Conservation (phyloP, 495 filamentous ascomycete genomes). For the Trichoderma parareesei region DNA sequence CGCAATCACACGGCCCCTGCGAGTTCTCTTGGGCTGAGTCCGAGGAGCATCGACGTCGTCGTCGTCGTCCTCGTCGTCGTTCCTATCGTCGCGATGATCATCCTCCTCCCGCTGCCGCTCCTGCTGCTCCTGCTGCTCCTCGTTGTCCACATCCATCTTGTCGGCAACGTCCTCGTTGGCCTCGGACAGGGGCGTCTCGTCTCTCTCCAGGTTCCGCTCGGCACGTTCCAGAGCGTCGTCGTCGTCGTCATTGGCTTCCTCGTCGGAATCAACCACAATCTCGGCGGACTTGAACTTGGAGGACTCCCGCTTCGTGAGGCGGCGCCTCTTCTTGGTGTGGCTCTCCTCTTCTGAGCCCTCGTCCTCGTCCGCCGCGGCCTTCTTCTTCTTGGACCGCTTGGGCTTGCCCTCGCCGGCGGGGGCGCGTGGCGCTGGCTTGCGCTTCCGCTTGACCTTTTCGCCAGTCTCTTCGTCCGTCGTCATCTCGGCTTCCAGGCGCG, state of each 20-base stretch:
- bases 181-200: constrained; percentile 20
- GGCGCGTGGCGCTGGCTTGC: constrained; percentile 43
- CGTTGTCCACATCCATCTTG: constrained; percentile 18
- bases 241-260: constrained; percentile 26
- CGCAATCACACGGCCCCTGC: constrained; percentile 33
- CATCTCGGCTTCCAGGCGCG: constrained; percentile 58
- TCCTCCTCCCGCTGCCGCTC: no score
- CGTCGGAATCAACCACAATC: constrained; percentile 65
- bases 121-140: not conserved
- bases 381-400: constrained; percentile 59
- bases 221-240: constrained; percentile 35
- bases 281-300: constrained; percentile 74
- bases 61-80: constrained; percentile 37
- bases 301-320: constrained; percentile 46
- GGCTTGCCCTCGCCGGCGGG: constrained; percentile 37
- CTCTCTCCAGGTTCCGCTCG: constrained; percentile 29
- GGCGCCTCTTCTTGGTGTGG: constrained; percentile 54
- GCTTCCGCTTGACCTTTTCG: constrained; percentile 63
- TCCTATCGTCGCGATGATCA: constrained; percentile 17
- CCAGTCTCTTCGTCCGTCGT: constrained; percentile 72
- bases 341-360: constrained; percentile 36
- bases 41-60: constrained; percentile 27
- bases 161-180: constrained; percentile 18
- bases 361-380: constrained; percentile 46
- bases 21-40: constrained; percentile 23